A percentile compares a stretch with the other conserved stretches of the same genome.
Conservation (phyloP, 73 alveolate genomes). For the Stentor coeruleus region DNA sequence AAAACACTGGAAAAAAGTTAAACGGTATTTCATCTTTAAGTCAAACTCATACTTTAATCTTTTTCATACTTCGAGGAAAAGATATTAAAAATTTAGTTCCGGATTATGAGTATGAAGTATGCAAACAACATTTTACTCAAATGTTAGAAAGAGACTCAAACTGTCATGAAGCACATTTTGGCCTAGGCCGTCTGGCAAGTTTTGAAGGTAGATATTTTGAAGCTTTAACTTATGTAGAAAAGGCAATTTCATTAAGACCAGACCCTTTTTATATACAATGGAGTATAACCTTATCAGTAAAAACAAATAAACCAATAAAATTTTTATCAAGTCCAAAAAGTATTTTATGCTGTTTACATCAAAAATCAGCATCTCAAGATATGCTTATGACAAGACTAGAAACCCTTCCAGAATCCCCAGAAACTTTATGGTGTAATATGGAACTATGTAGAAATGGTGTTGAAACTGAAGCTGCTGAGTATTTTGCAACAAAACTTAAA, state of each 20-base stretch:
- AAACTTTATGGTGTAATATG: not conserved
- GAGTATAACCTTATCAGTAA: not conserved
- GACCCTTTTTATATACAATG: not conserved
- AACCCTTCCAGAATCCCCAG: not conserved
- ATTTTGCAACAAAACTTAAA: constrained; percentile 42
- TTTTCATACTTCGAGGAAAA: not conserved
- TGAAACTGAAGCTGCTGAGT: constrained; percentile 28
- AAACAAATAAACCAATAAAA: not conserved
- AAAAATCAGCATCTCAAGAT: not conserved
- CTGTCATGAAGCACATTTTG: not conserved
- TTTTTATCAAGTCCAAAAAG: no score
- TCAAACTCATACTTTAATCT: not conserved
- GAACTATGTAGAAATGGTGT: not conserved
- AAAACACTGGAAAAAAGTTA: not conserved
- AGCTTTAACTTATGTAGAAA: not conserved
- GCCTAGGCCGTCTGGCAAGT: not conserved
- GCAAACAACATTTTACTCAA: not conserved
- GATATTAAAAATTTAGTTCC: not conserved
- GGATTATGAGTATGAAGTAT: not conserved
- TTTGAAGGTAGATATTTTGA: not conserved
- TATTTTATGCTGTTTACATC: not conserved
- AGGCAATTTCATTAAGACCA: not conserved
- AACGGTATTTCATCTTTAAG: no score
- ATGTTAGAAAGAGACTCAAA: not conserved
- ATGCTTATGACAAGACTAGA: not conserved